Base-by-base conservation (phyloP, 495 filamentous ascomycete species). In the Penicillium bialowiezense region DNA sequence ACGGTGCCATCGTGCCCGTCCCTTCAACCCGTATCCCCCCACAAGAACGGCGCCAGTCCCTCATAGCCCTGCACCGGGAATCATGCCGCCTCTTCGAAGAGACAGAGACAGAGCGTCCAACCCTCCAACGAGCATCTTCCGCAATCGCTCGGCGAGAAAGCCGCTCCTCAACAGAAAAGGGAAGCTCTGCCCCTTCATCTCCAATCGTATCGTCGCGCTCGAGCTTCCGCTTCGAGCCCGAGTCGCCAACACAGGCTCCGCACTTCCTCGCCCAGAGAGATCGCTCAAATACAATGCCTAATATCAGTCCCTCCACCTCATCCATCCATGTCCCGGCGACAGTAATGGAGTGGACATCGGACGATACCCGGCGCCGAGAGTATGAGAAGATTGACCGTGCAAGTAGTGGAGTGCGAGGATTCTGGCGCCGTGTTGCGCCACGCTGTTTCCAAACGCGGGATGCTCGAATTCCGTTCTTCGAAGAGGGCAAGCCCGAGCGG, bases 321-420 rank as follows among this genome's bases (percentile, higher is more conserved):
- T 56, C 63, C n/a, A 59, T 67, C 24, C 53, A 69, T 21, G 56
- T 70, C 34, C 65, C 71, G 40, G 62, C 66, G 13, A 76, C 74
- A 14, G 65, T 75, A 3, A 76, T 76, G 51, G 73, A 77, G 50
- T 78, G 75, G 75, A 78, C 74, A 2, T 72, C 72, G 0, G 61
- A 67, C 7, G 68, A 71, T 12, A 76, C 74, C 8, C 73, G 75
- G 15, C 58, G 74, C 7, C 65, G 60, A 23, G 73, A 78, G 45
- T 78, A 78, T 36, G 63, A 74, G 37, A 71, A 75, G 37, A 78
- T 78, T 46, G 73, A 78, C 58, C 72, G 69, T 0, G 69, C 72
- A n/a, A 72, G 63, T 45, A 63, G 64, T 8, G 75, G 75, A 6
- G 54, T 76, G 6, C 68, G 75, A 0, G 73, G 75, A 4, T 48